Evolutionary conservation across 2,329 filamentous ascomycete species (phyloP), one percentile per base, ranked within the genome.

Genomic region (Talaromyces sp.): DNA sequence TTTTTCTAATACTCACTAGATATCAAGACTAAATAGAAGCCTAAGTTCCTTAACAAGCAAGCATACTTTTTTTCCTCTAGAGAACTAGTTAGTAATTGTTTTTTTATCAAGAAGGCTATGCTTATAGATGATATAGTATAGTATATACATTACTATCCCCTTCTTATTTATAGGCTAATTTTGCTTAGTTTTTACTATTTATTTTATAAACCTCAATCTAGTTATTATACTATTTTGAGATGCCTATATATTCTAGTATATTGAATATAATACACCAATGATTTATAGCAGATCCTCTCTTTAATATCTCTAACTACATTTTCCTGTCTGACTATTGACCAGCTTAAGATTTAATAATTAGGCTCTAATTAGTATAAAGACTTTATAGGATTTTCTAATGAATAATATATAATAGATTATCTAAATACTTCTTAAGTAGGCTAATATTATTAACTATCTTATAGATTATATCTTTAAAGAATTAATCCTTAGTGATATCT

Each of bases 51-150:
- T 19, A 22, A 84, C 66, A 82, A 84, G 58, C 85, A 87, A 69
- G 87, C 84, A 0, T 13, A 84, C 87, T 64, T 87, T 87, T 84
- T 87, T 84, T 73, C 81, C 86, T 31, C 51, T 28, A 21, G 51
- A 53, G 51, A 25, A 41, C 36, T 53, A 13, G 22, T 53, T 53
- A 5, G 9, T 53, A 41, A 53, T 53, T 13, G 8, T 5, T 21
- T 53, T 53, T 33, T 21, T 53, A 21, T 35, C 41, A 7, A 53
- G 35, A 1, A 35, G 21, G 39, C 43, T 37, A 37, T 46, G 40
- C 40, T 53, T 11, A 25, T 31, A 6, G 15, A 36, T 53, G 15
- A 53, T 40, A n/a, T 15, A 10, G 22, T 37, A 0, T 8, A 56
- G 41, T 19, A 56, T 31, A 31, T 56, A 11, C 10, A 10, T 54